Base-by-base conservation (phyloP, 768 basidiomycete genomes). In the Leccinum olivaceopallidum region DNA sequence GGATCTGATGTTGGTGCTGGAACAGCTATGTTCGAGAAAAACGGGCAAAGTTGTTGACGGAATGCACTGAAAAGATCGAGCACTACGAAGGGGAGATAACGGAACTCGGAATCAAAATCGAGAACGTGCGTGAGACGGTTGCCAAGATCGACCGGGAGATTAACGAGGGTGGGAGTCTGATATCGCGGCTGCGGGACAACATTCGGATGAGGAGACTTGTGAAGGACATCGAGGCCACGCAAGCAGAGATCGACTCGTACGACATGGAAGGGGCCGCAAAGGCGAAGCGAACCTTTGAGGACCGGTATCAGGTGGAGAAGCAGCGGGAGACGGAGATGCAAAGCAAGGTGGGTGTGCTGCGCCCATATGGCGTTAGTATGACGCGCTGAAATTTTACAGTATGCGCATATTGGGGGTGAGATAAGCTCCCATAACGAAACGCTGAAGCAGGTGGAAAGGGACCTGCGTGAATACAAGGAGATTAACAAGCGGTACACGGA, bases 261-360 rank as follows among this genome's bases (percentile, higher is more conserved):
- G 92, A 98, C 73, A 83, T 98, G 76, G 94, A 95, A 65, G 87
- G 85, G 62, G 92, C 94, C 20, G 89, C 88, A 20, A 90, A 85
- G 70, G 91, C 93, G 22, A 86, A 87, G 71, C 82, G 89, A 59
- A 90, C 87, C 59, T 99, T 96, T 73, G 86, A 95, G 57, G 85
- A 87, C 55, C 85, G 88, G 67, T 98, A 90, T 75, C 79, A 80
- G 30, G 75, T 80, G 2, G 88, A 87, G 67, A 88, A 92, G 71
- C 79, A 84, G 63, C 85, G 81, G 69, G 92, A 95, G 76, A 84
- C 83, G 14, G 80, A 87, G 39, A 75, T 94, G 65, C 86, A 89
- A 63, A 83, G 82, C 65, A 80, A 83, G 78, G 93, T 92, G 63
- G 26, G 81, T 65, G 4, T 59, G 39, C 4, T 44, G 24, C 34